Evolutionary conservation across 192 early-diverging fungal genomes (phyloP), one percentile per base, ranked within the genome.

Genomic region (Obelidium mucronatum): DNA sequence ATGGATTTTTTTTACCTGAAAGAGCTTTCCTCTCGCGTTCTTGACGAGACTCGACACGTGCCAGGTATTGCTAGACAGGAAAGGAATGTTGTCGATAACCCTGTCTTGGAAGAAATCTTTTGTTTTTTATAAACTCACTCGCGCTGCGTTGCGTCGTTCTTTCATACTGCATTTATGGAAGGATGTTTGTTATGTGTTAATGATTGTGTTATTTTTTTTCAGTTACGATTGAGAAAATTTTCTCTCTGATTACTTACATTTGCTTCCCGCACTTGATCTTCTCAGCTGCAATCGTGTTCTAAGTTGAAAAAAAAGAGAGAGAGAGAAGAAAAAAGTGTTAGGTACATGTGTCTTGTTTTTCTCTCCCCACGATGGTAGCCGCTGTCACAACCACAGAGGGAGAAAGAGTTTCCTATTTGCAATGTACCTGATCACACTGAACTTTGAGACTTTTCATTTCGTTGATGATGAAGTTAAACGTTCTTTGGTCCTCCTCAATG

Each of bases 391-490:
- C 15, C 13, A 52, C 13, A 52, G n/a, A n/a, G 51, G 31, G 22
- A 36, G 6, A 15, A 4, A 39, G 30, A 33, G 2, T 40, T 66
- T n/a, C n/a, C n/a, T n/a, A n/a, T n/a, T n/a, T n/a, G n/a, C n/a
- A n/a, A 17, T 52, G n/a, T 13, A 77, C 76, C 39, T 70, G 76
- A 24, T 59, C 54, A 56, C 76, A 77, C 44, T 77, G 66, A 40
- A 70, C 53, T 62, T 69, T 77, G 33, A 77, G 39, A 31, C 54
- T 66, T 42, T 77, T 77, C 76, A 77, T 77, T 42, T 77, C 76
- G 37, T 77, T 68, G 34, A 77, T 61, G 58, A 77, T 77, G 26
- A 66, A 40, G 67, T 54, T 66, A 42, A 77, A 77, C 11, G 76
- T 77, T 33, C 56, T 77, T 40, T 66, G 76, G 58, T 77, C 76